phyloP scores from a whole-genome alignment of 768 basidiomycete species.

The Pholiota molesta region DNA sequence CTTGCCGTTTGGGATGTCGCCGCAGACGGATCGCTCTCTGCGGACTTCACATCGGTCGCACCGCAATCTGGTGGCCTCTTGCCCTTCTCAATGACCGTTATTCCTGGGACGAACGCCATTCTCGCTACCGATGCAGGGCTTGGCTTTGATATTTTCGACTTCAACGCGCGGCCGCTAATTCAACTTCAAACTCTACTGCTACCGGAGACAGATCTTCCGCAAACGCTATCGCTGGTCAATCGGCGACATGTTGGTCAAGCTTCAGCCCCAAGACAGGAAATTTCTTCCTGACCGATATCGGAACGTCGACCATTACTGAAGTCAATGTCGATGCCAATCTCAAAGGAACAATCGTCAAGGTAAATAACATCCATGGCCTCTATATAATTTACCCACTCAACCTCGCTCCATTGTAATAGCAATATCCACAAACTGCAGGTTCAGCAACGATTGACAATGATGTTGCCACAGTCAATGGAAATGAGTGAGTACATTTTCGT shows the following conservation, averaged over 20 bases:
- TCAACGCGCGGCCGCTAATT: constrained; percentile 11
- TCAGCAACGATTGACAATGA: constrained; percentile 44
- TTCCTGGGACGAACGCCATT: constrained; percentile 35
- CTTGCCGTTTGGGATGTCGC: constrained; percentile 53
- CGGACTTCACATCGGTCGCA: constrained; percentile 29
- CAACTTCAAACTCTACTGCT: background rate
- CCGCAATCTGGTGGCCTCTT: constrained; percentile 44
- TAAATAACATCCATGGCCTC: constrained; percentile 26
- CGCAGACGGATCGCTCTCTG: constrained; percentile 45
- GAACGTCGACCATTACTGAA: constrained; percentile 44
- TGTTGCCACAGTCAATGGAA: constrained; percentile 37
- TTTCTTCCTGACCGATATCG: constrained; percentile 49
- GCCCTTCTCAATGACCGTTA: constrained; percentile 52
- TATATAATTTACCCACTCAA: background rate
- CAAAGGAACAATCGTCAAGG: constrained; percentile 42
- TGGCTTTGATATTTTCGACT: constrained; percentile 42
- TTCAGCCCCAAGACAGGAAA: constrained; percentile 44
- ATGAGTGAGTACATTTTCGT: constrained; percentile 32
- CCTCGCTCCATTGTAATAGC: constrained; percentile 23
- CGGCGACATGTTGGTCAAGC: constrained; percentile 46
- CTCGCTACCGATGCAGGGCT: constrained; percentile 42
- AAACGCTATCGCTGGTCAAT: constrained; percentile 40
- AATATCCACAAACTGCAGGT: constrained; percentile 40
- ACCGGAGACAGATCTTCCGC: constrained; percentile 27
- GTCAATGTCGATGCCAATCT: constrained; percentile 49